Percentiles rank a stretch among this genome's conserved stretches.
Evolutionary conservation across 1,139 yeast species (phyloP).

Genomic region (Yamadazyma atlantica): DNA sequence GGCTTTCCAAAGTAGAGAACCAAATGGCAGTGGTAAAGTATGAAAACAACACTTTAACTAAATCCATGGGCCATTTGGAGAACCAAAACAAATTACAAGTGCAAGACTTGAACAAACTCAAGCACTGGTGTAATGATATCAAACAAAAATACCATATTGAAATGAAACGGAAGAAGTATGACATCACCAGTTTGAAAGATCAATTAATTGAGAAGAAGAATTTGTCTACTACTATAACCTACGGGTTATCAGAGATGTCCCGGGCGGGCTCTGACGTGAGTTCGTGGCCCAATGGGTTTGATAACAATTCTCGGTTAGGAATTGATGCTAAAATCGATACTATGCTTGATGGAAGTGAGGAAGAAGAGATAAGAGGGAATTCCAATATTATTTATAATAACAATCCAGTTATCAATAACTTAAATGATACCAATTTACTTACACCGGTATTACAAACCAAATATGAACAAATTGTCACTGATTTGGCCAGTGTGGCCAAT

Average conservation of each 20-base stretch:
- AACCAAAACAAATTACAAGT: slow-evolving; percentile 28
- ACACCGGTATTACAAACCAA: slow-evolving; percentile 29
- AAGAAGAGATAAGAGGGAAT: slow-evolving; percentile 13
- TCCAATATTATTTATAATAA: slow-evolving; percentile 33
- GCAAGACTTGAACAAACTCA: slow-evolving; percentile 30
- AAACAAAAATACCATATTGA: slow-evolving; percentile 42
- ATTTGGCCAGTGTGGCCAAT: slow-evolving; percentile 40
- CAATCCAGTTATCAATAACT: slow-evolving; percentile 26
- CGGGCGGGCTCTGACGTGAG: slow-evolving; percentile 1
- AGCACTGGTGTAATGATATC: slow-evolving; percentile 30
- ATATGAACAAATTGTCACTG: slow-evolving; percentile 37
- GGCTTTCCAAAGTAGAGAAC: slow-evolving; percentile 15
- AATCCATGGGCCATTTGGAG: slow-evolving; percentile 21
- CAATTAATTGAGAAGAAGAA: slow-evolving; percentile 37
- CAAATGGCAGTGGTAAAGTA: slow-evolving; percentile 6
- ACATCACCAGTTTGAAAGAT: slow-evolving; percentile 39
- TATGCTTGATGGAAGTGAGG: background rate
- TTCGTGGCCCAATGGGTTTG: background rate
- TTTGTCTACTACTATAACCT: slow-evolving; percentile 31
- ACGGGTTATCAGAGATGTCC: slow-evolving; percentile 18
- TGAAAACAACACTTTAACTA: slow-evolving; percentile 16
- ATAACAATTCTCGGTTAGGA: slow-evolving; percentile 1
- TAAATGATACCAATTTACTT: slow-evolving; percentile 21
- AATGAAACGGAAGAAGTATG: slow-evolving; percentile 35
- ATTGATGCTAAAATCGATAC: slow-evolving; percentile 1